Conservation (phyloP, 1,284 basidiomycete genomes). For the Pisolithus thermaeus region DNA sequence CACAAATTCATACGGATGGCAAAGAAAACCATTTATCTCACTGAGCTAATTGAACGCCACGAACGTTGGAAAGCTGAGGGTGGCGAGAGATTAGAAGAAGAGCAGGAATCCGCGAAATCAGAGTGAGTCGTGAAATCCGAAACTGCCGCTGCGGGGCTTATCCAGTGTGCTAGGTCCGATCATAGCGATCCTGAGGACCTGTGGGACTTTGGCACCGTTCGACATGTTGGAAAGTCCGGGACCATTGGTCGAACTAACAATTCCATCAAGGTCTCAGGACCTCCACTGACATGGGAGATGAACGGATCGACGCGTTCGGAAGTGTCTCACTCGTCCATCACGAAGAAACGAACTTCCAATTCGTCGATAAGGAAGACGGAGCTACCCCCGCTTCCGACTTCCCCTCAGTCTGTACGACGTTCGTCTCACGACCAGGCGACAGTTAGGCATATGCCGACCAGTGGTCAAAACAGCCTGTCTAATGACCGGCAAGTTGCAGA, state of each 20-base stretch:
- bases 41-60: conserved; percentile 91
- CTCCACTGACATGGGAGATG: conserved; percentile 72
- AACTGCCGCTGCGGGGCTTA: neutral
- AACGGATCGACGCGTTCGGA: conserved; percentile 45
- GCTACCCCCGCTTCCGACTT: conserved; percentile 41
- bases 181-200: conserved; percentile 74
- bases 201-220: conserved; percentile 93
- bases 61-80: conserved; percentile 93
- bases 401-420: conserved; percentile 26
- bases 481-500: conserved; percentile 15
- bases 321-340: conserved; percentile 31
- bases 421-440: conserved; percentile 55
- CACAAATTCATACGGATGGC: conserved; percentile 95
- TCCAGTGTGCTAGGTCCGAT: conserved; percentile 35
- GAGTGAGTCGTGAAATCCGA: conserved; percentile 43
- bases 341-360: conserved; percentile 21
- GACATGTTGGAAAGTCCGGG: conserved; percentile 49
- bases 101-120: conserved; percentile 53
- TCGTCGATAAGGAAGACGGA: conserved; percentile 51
- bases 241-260: conserved; percentile 62
- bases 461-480: conserved; percentile 2
- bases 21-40: conserved; percentile 90
- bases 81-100: conserved; percentile 71
- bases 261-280: conserved; percentile 54
- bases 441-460: conserved; percentile 49